These are phyloP conservation scores for Aspergillus leporis DNA, from an alignment of 495 filamentous ascomycete species.

Conservation along the genomic window DNA sequence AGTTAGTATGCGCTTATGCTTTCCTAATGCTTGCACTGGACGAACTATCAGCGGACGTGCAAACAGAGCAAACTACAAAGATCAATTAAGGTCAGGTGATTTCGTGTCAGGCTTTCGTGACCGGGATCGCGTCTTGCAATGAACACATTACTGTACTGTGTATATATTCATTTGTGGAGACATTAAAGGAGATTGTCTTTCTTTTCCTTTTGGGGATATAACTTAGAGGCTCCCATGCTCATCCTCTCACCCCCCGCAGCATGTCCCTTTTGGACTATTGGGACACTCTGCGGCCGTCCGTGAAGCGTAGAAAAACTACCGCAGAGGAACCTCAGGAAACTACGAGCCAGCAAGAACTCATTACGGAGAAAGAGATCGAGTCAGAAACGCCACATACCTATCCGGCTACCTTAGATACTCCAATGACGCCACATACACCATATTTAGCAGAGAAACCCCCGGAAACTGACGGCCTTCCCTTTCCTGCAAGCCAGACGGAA, in stretches of 20 bases:
- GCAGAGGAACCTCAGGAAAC: background rate
- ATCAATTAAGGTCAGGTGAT: conserved; percentile 32
- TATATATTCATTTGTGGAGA: conserved; percentile 13
- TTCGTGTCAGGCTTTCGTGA: conserved; percentile 28
- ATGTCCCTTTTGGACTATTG: conserved; percentile 49
- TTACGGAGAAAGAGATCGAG: background rate
- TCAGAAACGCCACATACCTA: conserved; percentile 1
- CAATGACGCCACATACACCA: background rate
- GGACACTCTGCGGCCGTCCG: conserved; percentile 37
- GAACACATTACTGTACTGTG: background rate
- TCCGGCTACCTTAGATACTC: background rate
- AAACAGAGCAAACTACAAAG: conserved; percentile 29
- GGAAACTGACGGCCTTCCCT: conserved; percentile 37
- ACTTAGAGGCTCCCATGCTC: background rate
- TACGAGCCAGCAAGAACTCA: background rate
- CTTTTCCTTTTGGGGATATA: background rate
- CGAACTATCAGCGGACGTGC: conserved; percentile 15
- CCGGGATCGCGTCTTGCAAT: background rate
- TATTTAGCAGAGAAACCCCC: conserved; percentile 24
- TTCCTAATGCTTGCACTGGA: background rate
- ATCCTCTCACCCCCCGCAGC: conserved; percentile 5
- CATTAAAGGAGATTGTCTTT: background rate
- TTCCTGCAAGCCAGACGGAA: conserved; percentile 56
- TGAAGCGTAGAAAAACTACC: conserved; percentile 36
- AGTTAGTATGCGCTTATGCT: background rate